phyloP scores from a whole-genome alignment of 2,329 filamentous ascomycete species.

The Scleromitrula shiraiana region DNA sequence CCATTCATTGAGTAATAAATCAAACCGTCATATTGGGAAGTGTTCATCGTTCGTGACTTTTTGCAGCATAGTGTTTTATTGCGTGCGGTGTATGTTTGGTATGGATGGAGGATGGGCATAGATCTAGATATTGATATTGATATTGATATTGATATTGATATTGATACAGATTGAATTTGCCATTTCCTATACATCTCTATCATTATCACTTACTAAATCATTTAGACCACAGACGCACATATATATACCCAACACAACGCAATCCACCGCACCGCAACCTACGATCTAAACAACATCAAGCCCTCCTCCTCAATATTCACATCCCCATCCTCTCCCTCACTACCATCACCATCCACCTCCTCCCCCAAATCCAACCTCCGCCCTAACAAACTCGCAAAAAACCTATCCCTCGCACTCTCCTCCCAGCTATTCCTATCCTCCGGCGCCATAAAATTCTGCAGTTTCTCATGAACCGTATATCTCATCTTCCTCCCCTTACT shows the following conservation, averaged over 20 bases:
- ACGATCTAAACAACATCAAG: slow-evolving; percentile 29
- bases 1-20: no score
- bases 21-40: no score
- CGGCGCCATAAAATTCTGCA: slow-evolving; percentile 96
- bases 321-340: slow-evolving; percentile 37
- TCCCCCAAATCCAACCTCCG: slow-evolving; percentile 60
- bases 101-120: no score
- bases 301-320: slow-evolving; percentile 27
- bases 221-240: neutral
- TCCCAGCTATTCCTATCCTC: slow-evolving; percentile 79
- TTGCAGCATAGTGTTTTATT: no score
- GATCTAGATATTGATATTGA: no score
- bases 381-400: slow-evolving; percentile 70
- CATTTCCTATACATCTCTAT: neutral
- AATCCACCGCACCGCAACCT: neutral
- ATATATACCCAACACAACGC: no score
- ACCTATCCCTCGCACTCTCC: slow-evolving; percentile 65
- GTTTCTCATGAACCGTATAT: slow-evolving; percentile 91
- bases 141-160: no score
- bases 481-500: slow-evolving; percentile 92
- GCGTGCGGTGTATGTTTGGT: no score
- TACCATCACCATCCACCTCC: slow-evolving; percentile 42
- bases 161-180: no score
- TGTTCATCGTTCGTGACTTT: no score
- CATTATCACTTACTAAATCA: neutral